Percentiles rank a stretch among this genome's conserved stretches.
phyloP scores from a whole-genome alignment of 129 eudicot genomes.

The Sambucus nigra region DNA sequence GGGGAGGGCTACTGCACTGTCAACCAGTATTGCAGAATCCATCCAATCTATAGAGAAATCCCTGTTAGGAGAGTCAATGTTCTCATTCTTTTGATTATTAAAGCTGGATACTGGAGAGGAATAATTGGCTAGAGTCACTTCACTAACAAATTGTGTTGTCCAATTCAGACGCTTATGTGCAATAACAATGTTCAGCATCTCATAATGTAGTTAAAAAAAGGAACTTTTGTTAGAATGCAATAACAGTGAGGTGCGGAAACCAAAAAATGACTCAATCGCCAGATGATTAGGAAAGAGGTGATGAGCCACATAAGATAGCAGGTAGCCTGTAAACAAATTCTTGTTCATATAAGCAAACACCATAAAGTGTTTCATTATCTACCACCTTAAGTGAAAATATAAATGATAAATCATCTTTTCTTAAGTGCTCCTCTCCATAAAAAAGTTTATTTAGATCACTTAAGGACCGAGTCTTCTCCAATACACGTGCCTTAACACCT shows the following conservation, averaged over 20 bases:
- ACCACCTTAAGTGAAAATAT: no score
- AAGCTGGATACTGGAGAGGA: constrained; percentile 26
- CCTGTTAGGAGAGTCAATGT: no score
- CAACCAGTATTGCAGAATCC: constrained; percentile 69
- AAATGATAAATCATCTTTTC: no score
- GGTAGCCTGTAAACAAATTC: constrained; percentile 85
- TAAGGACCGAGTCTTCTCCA: no score
- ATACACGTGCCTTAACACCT: constrained; percentile 97
- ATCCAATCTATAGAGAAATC: constrained; percentile 42
- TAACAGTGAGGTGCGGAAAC: constrained; percentile 92
- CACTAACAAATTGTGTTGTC: constrained; percentile 64
- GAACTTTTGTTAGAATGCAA: constrained; percentile 76
- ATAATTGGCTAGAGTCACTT: constrained; percentile 39
- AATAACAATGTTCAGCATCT: constrained; percentile 80
- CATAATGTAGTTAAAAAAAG: constrained; percentile 82
- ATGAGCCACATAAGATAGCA: constrained; percentile 34
- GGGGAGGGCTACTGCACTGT: constrained; percentile 48
- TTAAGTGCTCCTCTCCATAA: no score
- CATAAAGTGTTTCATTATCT: constrained; percentile 82
- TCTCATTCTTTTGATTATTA: no score
- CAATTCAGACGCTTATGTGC: constrained; percentile 87
- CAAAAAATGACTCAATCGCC: constrained; percentile 49
- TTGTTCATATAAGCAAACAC: constrained; percentile 80
- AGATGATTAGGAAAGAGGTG: constrained; percentile 38
- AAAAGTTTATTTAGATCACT: no score